A percentile compares a stretch with the other conserved stretches of the same genome.
phyloP scores from a whole-genome alignment of 495 filamentous ascomycete genomes.

The Penicillium egyptiacum region DNA sequence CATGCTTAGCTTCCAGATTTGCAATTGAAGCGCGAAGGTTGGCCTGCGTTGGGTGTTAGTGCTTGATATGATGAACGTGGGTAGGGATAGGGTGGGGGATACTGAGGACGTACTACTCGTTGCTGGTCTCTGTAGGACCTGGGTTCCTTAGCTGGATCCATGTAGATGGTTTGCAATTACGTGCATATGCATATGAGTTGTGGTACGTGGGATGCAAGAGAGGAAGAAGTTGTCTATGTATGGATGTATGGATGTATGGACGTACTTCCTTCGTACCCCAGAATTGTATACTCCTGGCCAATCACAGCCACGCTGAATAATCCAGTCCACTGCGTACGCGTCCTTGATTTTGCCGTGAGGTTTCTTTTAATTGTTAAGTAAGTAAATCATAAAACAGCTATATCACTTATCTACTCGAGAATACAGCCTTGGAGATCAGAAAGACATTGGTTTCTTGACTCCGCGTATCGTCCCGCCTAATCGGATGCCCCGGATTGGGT shows the following conservation, averaged over 20 bases:
- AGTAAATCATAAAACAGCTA: too few species aligned
- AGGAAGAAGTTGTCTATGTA: background rate
- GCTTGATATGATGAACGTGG: background rate
- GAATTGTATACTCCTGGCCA: constrained; percentile 6
- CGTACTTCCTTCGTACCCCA: background rate
- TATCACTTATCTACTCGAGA: background rate
- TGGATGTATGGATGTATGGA: too few species aligned
- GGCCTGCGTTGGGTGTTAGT: constrained; percentile 21
- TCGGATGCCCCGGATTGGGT: constrained; percentile 31
- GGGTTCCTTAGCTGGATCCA: constrained; percentile 9
- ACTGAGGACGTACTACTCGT: constrained; percentile 16
- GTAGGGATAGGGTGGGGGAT: background rate
- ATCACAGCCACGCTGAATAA: constrained; percentile 23
- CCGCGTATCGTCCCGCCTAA: constrained; percentile 12
- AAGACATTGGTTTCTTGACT: background rate
- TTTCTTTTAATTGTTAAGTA: too few species aligned
- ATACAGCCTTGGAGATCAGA: background rate
- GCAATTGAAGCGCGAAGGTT: constrained; percentile 36
- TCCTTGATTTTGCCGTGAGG: background rate
- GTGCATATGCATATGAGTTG: background rate
- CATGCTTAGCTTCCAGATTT: constrained; percentile 35
- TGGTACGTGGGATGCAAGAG: background rate
- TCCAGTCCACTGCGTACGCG: background rate
- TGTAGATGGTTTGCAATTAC: background rate
- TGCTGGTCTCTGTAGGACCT: constrained; percentile 12